phyloP scores from a whole-genome alignment of 495 filamentous ascomycete genomes.

The Daldinia concentrica region DNA sequence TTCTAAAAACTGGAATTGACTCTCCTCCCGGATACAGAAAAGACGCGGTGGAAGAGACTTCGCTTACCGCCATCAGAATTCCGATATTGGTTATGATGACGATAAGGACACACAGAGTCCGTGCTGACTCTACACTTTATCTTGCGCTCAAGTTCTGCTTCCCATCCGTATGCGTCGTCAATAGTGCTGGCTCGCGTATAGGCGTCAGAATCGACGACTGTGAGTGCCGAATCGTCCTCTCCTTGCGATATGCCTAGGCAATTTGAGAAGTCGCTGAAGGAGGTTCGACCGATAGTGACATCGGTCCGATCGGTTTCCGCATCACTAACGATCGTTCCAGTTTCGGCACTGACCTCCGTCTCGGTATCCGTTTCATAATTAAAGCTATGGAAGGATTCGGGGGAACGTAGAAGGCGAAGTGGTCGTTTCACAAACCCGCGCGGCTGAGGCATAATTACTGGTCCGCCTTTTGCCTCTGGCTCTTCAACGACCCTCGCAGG shows the following conservation, averaged over 20 bases:
- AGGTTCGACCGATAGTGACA: slow-evolving; percentile 15
- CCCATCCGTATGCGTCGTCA: slow-evolving; percentile 60
- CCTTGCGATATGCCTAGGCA: slow-evolving; percentile 43
- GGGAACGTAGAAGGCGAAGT: slow-evolving; percentile 30
- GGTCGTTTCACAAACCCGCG: slow-evolving; percentile 31
- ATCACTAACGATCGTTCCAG: slow-evolving; percentile 28
- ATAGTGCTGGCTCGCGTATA: slow-evolving; percentile 40
- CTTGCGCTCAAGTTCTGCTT: slow-evolving; percentile 54
- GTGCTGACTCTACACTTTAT: slow-evolving; percentile 32
- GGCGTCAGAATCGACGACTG: slow-evolving; percentile 40
- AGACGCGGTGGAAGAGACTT: slow-evolving; percentile 57
- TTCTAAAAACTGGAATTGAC: slow-evolving; percentile 24
- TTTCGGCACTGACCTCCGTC: slow-evolving; percentile 33
- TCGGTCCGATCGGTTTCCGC: slow-evolving; percentile 15
- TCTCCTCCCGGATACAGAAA: slow-evolving; percentile 41
- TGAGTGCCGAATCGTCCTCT: slow-evolving; percentile 34
- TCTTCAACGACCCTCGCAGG: slow-evolving; percentile 51
- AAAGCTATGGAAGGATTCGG: slow-evolving; percentile 30
- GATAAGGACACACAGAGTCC: slow-evolving; percentile 23
- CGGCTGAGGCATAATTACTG: slow-evolving; percentile 31
- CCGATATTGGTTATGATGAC: slow-evolving; percentile 31
- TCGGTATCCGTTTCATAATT: slow-evolving; percentile 54
- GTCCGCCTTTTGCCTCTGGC: slow-evolving; percentile 19
- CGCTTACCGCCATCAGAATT: slow-evolving; percentile 48
- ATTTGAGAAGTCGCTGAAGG: slow-evolving; percentile 50